These are phyloP conservation scores for Lolium perenne DNA, from an alignment of 176 grass and related monocot species.

Conservation along the genomic window DNA sequence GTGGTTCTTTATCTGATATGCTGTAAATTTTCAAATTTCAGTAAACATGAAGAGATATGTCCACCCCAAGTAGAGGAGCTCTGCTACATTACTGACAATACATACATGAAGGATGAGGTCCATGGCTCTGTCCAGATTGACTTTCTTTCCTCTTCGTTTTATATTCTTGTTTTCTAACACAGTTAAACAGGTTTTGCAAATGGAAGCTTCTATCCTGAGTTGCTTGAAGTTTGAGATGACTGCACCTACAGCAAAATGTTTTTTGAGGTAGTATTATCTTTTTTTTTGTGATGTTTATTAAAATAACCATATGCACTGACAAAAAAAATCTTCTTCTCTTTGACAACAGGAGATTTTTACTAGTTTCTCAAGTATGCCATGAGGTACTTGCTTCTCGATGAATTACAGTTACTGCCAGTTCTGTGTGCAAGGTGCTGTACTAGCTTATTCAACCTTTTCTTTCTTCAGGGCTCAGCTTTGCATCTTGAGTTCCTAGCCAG, in stretches of 20 bases:
- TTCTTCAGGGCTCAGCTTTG: constrained; percentile 56
- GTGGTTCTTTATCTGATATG: constrained; percentile 24
- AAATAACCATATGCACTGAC: constrained; percentile 21
- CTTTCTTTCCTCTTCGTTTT: neutral
- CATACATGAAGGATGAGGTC: constrained; percentile 86
- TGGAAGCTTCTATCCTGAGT: constrained; percentile 82
- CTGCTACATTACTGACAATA: constrained; percentile 90
- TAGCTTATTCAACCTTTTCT: constrained; percentile 30
- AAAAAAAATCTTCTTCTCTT: neutral
- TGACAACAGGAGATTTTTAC: constrained; percentile 66
- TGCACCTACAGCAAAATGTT: constrained; percentile 76
- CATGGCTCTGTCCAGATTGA: neutral
- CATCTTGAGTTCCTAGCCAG: constrained; percentile 84
- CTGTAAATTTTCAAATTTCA: constrained; percentile 48
- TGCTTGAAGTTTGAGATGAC: constrained; percentile 91
- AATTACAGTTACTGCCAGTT: neutral
- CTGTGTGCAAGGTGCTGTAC: constrained; percentile 5
- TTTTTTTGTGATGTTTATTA: constrained; percentile 22
- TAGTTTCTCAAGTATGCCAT: constrained; percentile 67
- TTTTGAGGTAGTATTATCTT: constrained; percentile 66
- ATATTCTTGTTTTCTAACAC: constrained; percentile 24
- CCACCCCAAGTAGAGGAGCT: constrained; percentile 88
- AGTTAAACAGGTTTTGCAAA: constrained; percentile 68
- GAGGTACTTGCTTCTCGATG: constrained; percentile 65
- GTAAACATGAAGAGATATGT: constrained; percentile 97